Base-by-base conservation (phyloP, 1,139 yeast species). In the Kluyveromyces marxianus region DNA sequence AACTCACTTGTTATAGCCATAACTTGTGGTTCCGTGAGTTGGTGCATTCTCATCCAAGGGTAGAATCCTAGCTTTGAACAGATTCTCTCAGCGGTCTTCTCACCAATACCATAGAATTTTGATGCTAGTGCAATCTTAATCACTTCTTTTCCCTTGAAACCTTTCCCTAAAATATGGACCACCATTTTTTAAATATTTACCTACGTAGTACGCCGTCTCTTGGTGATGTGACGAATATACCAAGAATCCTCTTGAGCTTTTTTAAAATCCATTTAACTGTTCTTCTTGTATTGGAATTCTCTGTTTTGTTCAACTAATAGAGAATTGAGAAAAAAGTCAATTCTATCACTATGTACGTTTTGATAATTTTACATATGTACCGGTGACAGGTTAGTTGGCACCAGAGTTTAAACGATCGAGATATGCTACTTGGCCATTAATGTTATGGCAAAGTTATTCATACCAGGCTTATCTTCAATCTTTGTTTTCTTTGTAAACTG, bases 11-110 rank as follows among this genome's bases (percentile, higher is more conserved):
- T 84, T 39, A 92, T 74, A 37, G 86, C 79, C 76, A 92, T 76
- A 43, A 89, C 76, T 59, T 89, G 95, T 40, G 90, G 87, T 66
- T 92, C 98, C 30, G 84, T 73, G 41, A 92, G 76, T 66, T 92
- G 95, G 64, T 87, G 92, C 87, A 92, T 84, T 68, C 95, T 79
- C 95, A 90, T 89, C 63, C 77, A 75, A 36, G 97, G 97, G 62
- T 90, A 92, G 48, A 92, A 76, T 7, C 96, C 96, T 27, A 92
- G 79, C 62, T 81, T 86, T 39, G 97, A 83, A 66, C 97, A 88
- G 46, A 94, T 72, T 58, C 74, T 72, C 52, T 78, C 79, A 2
- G 97, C 92, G n/a, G 86, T 79, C 46, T 71, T 67, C 48, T 71
- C 69, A 4, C 97, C 97, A 37, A 92, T 74, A 37, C 97, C 98